Base-by-base conservation (phyloP, 2,329 filamentous ascomycete genomes). In the Lecanicillium sp. region DNA sequence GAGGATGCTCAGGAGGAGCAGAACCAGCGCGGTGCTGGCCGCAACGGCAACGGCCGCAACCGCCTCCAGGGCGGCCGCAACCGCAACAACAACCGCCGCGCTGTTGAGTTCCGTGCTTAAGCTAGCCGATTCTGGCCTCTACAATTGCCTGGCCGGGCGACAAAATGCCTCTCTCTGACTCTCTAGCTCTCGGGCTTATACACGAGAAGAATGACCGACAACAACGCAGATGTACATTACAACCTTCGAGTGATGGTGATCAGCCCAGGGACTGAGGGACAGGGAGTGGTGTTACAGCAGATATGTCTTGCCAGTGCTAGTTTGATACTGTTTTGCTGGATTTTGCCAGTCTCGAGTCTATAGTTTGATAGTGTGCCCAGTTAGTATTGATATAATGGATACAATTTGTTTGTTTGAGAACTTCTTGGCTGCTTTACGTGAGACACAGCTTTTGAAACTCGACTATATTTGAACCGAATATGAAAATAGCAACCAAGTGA, bases 91-190 rank as follows among this genome's bases (percentile, higher is more conserved):
- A 30, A 48, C 36, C 23, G 54, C 44, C 50, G 54, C 12, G 52
- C 49, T n/a, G 24, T 56, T 17, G 45, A 44, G 39, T 56, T 56
- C 45, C 40, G 32, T 7, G 52, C 51, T 17, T 56, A 50, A 54
- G 44, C 27, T 33, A 37, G 6, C 3, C 24, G 21, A 30, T 5
- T 7, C n/a, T 15, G 8, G 12, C n/a, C n/a, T n/a, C n/a, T n/a
- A n/a, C n/a, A n/a, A n/a, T n/a, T n/a, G n/a, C n/a, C n/a, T n/a
- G n/a, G n/a, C n/a, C n/a, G n/a, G n/a, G n/a, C n/a, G n/a, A n/a
- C n/a, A n/a, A n/a, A n/a, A n/a, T n/a, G n/a, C n/a, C n/a, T n/a
- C n/a, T n/a, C n/a, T n/a, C n/a, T n/a, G n/a, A n/a, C 15, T 17
- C 23, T 27, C 17, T 29, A 10, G 11, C 10, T 11, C 19, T 15